These are phyloP conservation scores for Chenopodium formosanum DNA, from an alignment of 148 eudicot genomes.

Conservation along the genomic window DNA sequence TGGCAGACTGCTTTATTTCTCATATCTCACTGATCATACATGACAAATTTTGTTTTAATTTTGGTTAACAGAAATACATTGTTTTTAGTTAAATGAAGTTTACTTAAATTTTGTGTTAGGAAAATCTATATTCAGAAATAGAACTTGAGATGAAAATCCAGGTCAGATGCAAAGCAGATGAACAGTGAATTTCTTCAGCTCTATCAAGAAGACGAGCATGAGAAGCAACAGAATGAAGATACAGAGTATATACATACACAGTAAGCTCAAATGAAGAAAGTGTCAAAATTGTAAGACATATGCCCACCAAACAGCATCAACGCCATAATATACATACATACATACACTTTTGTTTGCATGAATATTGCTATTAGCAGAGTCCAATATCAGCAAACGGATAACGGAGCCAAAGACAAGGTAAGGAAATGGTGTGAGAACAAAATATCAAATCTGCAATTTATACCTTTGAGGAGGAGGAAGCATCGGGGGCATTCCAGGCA, in stretches of 20 bases:
- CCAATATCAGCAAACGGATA: neutral
- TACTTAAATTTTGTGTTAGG: too few species aligned
- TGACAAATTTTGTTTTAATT: too few species aligned
- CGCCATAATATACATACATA: neutral
- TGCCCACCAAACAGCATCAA: too few species aligned
- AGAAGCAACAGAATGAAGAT: neutral
- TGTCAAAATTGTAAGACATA: neutral
- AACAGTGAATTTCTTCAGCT: neutral
- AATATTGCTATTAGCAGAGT: neutral
- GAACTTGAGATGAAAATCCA: too few species aligned
- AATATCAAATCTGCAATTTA: slow-evolving; percentile 36
- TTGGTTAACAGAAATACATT: too few species aligned
- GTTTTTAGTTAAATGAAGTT: too few species aligned
- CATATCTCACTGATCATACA: too few species aligned
- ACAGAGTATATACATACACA: too few species aligned
- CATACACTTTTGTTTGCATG: neutral
- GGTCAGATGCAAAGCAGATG: neutral
- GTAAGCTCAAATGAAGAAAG: neutral
- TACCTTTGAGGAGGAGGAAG: slow-evolving; percentile 70
- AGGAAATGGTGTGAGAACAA: neutral
- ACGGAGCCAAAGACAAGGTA: neutral
- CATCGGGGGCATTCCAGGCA: slow-evolving; percentile 59
- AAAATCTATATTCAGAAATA: too few species aligned
- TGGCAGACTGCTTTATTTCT: too few species aligned
- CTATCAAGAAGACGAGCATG: neutral